These are phyloP conservation scores for Collybia sp. DNA, from an alignment of 768 basidiomycete genomes.

Conservation along the genomic window DNA sequence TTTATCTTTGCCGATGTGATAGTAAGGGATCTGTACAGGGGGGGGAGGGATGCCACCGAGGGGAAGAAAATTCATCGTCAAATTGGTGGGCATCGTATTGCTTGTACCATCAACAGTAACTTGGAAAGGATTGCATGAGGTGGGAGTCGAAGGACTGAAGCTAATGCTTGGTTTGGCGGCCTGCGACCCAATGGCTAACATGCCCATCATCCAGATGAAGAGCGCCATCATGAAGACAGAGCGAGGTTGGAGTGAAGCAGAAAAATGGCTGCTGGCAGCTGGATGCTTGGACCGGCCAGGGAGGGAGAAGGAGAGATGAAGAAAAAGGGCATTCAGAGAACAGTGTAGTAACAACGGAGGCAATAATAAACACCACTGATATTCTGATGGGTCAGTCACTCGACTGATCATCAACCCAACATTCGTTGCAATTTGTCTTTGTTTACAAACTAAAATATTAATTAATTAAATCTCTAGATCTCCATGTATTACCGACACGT, in stretches of 20 bases:
- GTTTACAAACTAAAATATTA: background rate
- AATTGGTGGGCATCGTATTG: slow-evolving; percentile 28
- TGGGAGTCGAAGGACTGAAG: background rate
- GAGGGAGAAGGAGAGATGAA: background rate
- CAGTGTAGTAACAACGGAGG: background rate
- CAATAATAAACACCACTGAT: background rate
- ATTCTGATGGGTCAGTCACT: background rate
- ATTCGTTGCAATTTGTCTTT: background rate
- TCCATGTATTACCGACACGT: slow-evolving; percentile 18
- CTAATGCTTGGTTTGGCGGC: background rate
- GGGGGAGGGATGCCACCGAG: slow-evolving; percentile 44
- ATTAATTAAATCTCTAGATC: too few species aligned
- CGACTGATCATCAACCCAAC: background rate
- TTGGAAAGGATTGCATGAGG: slow-evolving; percentile 40
- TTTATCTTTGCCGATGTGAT: slow-evolving; percentile 26
- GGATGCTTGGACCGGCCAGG: background rate
- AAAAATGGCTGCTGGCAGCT: background rate
- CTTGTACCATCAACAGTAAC: slow-evolving; percentile 39
- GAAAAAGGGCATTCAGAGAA: background rate
- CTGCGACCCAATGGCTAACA: too few species aligned
- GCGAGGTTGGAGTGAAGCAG: too few species aligned
- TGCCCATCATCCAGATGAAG: too few species aligned
- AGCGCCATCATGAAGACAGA: too few species aligned
- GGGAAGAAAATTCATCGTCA: slow-evolving; percentile 48
- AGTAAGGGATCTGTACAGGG: slow-evolving; percentile 44